Evolutionary conservation across 495 filamentous ascomycete species (phyloP).

Genomic region (Penicillium arizonense): DNA sequence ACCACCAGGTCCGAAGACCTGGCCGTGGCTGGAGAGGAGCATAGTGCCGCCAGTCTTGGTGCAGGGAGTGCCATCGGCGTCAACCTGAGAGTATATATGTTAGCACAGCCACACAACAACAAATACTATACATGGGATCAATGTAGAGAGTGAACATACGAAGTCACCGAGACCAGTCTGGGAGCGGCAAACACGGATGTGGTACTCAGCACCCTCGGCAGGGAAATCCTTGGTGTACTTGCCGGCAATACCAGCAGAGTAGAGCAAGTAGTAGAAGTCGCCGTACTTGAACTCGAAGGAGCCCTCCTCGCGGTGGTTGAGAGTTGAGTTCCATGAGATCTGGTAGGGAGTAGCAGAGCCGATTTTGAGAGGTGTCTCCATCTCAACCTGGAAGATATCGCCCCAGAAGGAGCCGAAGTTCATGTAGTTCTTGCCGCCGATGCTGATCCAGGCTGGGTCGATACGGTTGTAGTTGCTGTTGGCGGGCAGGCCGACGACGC

Average conservation of each 20-base stretch:
- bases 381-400: conserved; percentile 60
- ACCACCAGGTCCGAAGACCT: conserved; percentile 70
- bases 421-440: conserved; percentile 49
- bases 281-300: conserved; percentile 53
- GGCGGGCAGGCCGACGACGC: conserved; percentile 50
- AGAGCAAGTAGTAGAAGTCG: conserved; percentile 66
- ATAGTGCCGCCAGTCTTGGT: conserved; percentile 59
- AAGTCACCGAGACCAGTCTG: conserved; percentile 51
- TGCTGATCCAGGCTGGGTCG: conserved; percentile 60
- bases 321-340: conserved; percentile 54
- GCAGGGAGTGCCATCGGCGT: conserved; percentile 56
- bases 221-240: conserved; percentile 50
- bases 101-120: neutral
- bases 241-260: conserved; percentile 62
- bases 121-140: neutral
- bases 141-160: conserved; percentile 33
- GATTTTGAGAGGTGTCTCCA: conserved; percentile 45
- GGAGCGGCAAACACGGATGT: conserved; percentile 62
- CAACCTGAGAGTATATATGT: conserved; percentile 36
- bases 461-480: conserved; percentile 64
- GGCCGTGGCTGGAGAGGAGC: conserved; percentile 59
- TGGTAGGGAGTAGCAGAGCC: conserved; percentile 38
- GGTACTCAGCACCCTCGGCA: conserved; percentile 61
- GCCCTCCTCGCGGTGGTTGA: conserved; percentile 58
- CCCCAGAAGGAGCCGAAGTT: conserved; percentile 72